Base-by-base conservation (phyloP, 2,329 filamentous ascomycete genomes). In the Leptographium wingfieldii region DNA sequence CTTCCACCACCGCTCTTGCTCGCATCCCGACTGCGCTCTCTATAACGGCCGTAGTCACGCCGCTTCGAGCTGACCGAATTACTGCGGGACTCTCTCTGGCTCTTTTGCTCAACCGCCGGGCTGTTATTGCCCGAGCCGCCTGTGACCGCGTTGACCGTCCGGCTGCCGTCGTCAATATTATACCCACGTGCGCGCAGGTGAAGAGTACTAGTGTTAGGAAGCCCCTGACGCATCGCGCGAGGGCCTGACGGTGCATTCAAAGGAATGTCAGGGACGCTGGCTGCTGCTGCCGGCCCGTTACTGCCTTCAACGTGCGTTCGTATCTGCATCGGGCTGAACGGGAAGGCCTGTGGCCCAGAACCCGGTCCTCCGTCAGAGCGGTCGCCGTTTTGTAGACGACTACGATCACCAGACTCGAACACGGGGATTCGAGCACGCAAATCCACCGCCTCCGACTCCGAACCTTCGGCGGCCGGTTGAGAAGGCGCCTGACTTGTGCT, bases 161-260 rank as follows among this genome's bases (percentile, higher is more conserved):
- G 56, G n/a, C 31, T 51, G 43, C 43, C 51, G 43, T 59, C 60
- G 27, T 65, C 62, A 7, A 58, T 48, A 19, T 65, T 52, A 22
- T 71, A 70, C 59, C 73, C 73, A 63, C 74, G 71, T 29, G 80
- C 80, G 64, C 83, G 76, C 70, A 85, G 70, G 67, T 87, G 82
- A 64, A 85, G 81, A 58, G 88, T 81, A 65, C 88, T 89, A 60
- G 86, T 92, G 71, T 95, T 95, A 57, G 89, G 88, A 12, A 91
- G 77, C 35, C 91, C 90, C 72, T 94, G 87, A 64, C 92, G 83
- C 90, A 97, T 95, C 22, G 94, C 94, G 73, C 94, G 92, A 55
- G 94, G 94, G 11, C 92, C 94, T 59, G 88, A 95, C 33, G 94
- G 94, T 33, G 94, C 94, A 74, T 80, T 90, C 73, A 84, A 72